phyloP scores from a whole-genome alignment of 2,329 filamentous ascomycete genomes.

The Emericellopsis cladophorae region DNA sequence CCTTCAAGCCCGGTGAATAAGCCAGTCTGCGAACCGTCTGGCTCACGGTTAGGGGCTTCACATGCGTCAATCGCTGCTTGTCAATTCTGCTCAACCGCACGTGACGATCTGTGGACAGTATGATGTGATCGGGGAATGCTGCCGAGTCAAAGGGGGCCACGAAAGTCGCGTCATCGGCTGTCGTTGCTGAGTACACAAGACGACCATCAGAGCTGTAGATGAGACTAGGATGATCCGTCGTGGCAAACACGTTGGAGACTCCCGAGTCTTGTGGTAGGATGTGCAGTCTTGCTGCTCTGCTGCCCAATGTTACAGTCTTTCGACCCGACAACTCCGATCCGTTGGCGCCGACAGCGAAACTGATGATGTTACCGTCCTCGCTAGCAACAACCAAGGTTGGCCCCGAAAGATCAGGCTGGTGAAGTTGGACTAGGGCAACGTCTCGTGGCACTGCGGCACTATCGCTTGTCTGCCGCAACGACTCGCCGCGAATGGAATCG shows the following conservation, averaged over 20 bases:
- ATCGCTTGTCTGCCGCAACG: conserved; percentile 46
- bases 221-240: conserved; percentile 84
- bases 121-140: conserved; percentile 69
- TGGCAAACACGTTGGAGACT: conserved; percentile 76
- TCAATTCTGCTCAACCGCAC: conserved; percentile 75
- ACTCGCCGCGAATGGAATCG: conserved; percentile 50
- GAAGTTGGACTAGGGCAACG: conserved; percentile 65
- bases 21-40: conserved; percentile 80
- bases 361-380: conserved; percentile 84
- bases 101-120: conserved; percentile 64
- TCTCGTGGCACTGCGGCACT: conserved; percentile 72
- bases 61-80: conserved; percentile 74
- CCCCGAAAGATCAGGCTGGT: conserved; percentile 42
- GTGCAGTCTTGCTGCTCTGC: conserved; percentile 71
- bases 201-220: conserved; percentile 84
- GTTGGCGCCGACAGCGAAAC: conserved; percentile 55
- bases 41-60: conserved; percentile 64
- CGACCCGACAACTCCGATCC: conserved; percentile 55
- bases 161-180: conserved; percentile 70
- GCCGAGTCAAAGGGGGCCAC: conserved; percentile 74
- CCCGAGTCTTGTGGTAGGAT: conserved; percentile 56
- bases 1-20: conserved; percentile 66
- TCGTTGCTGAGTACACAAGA: conserved; percentile 87
- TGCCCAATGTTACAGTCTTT: conserved; percentile 77
- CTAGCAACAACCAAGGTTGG: conserved; percentile 81